These are phyloP conservation scores for Lepiota brunneoincarnata DNA, from an alignment of 768 basidiomycete species.

Conservation along the genomic window DNA sequence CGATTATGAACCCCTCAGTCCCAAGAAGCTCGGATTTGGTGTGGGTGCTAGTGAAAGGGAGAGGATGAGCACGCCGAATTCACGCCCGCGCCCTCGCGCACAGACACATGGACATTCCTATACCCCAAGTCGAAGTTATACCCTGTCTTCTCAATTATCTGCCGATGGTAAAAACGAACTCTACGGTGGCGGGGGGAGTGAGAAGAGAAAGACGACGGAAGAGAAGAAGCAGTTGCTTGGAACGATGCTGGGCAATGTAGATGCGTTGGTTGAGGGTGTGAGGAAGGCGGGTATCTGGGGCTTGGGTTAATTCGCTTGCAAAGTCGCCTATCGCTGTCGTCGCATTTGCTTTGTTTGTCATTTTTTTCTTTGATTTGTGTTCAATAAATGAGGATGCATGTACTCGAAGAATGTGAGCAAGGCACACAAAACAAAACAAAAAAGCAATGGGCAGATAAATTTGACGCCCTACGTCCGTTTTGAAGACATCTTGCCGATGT, in stretches of 20 bases:
- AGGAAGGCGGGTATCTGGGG: slow-evolving; percentile 89
- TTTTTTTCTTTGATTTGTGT: slow-evolving; percentile 10
- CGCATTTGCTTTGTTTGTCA: slow-evolving; percentile 6
- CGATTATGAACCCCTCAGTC: slow-evolving; percentile 72
- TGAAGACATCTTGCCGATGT: slow-evolving; percentile 29
- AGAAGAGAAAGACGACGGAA: slow-evolving; percentile 56
- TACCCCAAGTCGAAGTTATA: slow-evolving; percentile 8
- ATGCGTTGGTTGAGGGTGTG: slow-evolving; percentile 85
- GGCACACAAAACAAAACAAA: neutral
- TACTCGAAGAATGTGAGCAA: neutral
- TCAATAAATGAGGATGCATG: neutral
- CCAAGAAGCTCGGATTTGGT: slow-evolving; percentile 42
- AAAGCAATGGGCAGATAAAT: neutral
- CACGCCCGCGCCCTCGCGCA: slow-evolving; percentile 8
- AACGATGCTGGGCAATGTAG: slow-evolving; percentile 87
- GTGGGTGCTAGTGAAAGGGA: slow-evolving; percentile 5
- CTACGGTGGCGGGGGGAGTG: slow-evolving; percentile 7
- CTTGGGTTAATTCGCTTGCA: slow-evolving; percentile 31
- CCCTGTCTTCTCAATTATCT: slow-evolving; percentile 1
- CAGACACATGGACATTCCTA: slow-evolving; percentile 7
- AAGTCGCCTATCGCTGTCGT: slow-evolving; percentile 5
- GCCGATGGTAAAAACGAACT: slow-evolving; percentile 13
- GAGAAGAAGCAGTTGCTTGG: slow-evolving; percentile 83
- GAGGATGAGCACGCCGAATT: neutral
- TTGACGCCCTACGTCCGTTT: neutral